Evolutionary conservation across 2,329 filamentous ascomycete species (phyloP), one percentile per base, ranked within the genome.

Genomic region (Metarhizium robertsii): DNA sequence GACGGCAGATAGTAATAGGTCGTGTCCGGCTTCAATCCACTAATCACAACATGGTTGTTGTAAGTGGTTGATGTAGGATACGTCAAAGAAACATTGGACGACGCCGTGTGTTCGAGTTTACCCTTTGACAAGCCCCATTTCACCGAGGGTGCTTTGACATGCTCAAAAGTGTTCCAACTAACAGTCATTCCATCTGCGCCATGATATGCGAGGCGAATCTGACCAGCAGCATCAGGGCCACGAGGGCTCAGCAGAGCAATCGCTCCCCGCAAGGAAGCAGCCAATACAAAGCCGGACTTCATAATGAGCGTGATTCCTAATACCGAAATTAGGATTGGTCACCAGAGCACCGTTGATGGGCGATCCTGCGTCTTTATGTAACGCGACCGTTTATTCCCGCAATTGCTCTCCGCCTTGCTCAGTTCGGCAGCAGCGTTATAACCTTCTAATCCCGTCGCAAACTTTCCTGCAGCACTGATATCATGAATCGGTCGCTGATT

Each of bases 121-220:
- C 64, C 56, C 25, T 53, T 55, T 16, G 58, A 58, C 30, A 58
- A 50, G 8, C 69, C 67, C 50, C 65, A 70, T 34, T 57, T 53
- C 29, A 71, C 69, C n/a, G 57, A 60, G 5, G 68, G 69, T 11
- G 48, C 52, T 6, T 52, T 30, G 34, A 68, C 51, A 30, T 66
- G 57, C n/a, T 61, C 52, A 48, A 66, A 64, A 4, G 67, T 71
- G 55, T 71, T 71, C 69, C 68, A 71, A 58, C 63, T 63, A 20
- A 65, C 62, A 20, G 60, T 56, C 63, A 67, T 66, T 18, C 46
- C 45, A 32, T 29, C 20, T 11, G 30, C n/a, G 30, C 45, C 53
- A 20, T 50, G 53, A 20, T 53, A 47, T 34, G 42, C 42, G 4
- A 53, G 51, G 4, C 42, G 51, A 47, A 53, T 53, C 42, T 53